Evolutionary conservation across 768 basidiomycete species (phyloP).

Genomic region (Mycena epipterygia): DNA sequence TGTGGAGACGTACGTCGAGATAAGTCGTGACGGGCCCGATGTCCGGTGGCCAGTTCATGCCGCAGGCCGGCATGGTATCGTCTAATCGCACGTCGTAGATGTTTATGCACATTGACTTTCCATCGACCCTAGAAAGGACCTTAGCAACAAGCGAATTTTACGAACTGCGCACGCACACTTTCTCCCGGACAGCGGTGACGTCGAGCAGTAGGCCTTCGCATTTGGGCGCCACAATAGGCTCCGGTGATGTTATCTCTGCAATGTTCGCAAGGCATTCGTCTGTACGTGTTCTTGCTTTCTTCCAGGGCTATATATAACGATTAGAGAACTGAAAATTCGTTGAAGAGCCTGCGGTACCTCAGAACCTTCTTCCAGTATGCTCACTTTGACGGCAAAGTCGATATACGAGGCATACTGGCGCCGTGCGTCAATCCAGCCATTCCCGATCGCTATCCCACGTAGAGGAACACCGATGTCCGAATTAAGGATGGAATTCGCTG

Average conservation of each 20-base stretch:
- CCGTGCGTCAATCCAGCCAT: slow-evolving; percentile 96
- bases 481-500: slow-evolving; percentile 84
- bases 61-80: slow-evolving; percentile 89
- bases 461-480: slow-evolving; percentile 73
- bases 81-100: slow-evolving; percentile 95
- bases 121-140: slow-evolving; percentile 67
- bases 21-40: slow-evolving; percentile 81
- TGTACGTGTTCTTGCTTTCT: slow-evolving; percentile 65
- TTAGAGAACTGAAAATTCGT: slow-evolving; percentile 13
- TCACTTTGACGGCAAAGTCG: slow-evolving; percentile 86
- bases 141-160: slow-evolving; percentile 3
- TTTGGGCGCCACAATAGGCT: slow-evolving; percentile 65
- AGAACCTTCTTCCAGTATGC: slow-evolving; percentile 79
- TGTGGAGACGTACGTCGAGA: slow-evolving; percentile 74
- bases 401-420: slow-evolving; percentile 92
- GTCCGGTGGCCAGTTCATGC: slow-evolving; percentile 98
- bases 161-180: slow-evolving; percentile 48
- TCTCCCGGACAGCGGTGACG: slow-evolving; percentile 56
- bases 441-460: slow-evolving; percentile 91
- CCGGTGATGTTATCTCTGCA: slow-evolving; percentile 58
- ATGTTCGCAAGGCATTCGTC: slow-evolving; percentile 70
- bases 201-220: slow-evolving; percentile 74
- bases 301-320: slow-evolving; percentile 65
- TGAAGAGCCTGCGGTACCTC: slow-evolving; percentile 60
- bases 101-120: slow-evolving; percentile 85